Conservation (phyloP, 176 grass and related monocot genomes). For the Rhynchospora tenuis region DNA sequence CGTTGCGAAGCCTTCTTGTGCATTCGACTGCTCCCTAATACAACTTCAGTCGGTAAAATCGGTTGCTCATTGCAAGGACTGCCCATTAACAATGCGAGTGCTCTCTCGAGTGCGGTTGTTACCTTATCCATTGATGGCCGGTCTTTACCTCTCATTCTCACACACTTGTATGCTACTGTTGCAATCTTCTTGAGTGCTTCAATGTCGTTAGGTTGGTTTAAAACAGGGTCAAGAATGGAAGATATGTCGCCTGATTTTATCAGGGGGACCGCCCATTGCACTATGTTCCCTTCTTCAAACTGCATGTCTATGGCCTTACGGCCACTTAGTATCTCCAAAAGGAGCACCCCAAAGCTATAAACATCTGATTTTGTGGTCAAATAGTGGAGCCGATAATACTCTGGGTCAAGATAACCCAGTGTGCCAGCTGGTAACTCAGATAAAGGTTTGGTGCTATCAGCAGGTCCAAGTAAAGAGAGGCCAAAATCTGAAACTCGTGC, state of each 20-base stretch:
- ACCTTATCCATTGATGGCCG: constrained; percentile 96
- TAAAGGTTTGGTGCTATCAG: constrained; percentile 69
- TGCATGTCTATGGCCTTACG: constrained; percentile 98
- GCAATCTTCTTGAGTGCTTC: constrained; percentile 96
- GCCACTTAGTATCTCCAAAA: constrained; percentile 87
- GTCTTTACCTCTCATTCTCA: constrained; percentile 92
- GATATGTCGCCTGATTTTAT: constrained; percentile 86
- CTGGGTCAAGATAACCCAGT: constrained; percentile 90
- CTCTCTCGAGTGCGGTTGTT: constrained; percentile 79
- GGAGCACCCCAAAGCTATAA: constrained; percentile 93
- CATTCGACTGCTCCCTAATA: constrained; percentile 86
- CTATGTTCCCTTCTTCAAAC: constrained; percentile 92
- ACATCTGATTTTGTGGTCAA: constrained; percentile 96
- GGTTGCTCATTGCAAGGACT: constrained; percentile 87
- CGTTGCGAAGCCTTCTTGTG: constrained; percentile 87
- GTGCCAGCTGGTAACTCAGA: constrained; percentile 90
- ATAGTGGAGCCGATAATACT: constrained; percentile 97
- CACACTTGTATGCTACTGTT: constrained; percentile 83
- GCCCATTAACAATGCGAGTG: constrained; percentile 85
- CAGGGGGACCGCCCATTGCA: constrained; percentile 89
- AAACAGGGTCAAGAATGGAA: constrained; percentile 56
- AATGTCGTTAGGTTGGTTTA: constrained; percentile 65
- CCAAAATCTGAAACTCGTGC: constrained; percentile 91
- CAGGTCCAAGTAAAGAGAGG: constrained; percentile 84
- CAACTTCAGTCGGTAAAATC: constrained; percentile 88